Conservation (phyloP, 352 stramenopile species). For the Globisporangium iwayamae region DNA sequence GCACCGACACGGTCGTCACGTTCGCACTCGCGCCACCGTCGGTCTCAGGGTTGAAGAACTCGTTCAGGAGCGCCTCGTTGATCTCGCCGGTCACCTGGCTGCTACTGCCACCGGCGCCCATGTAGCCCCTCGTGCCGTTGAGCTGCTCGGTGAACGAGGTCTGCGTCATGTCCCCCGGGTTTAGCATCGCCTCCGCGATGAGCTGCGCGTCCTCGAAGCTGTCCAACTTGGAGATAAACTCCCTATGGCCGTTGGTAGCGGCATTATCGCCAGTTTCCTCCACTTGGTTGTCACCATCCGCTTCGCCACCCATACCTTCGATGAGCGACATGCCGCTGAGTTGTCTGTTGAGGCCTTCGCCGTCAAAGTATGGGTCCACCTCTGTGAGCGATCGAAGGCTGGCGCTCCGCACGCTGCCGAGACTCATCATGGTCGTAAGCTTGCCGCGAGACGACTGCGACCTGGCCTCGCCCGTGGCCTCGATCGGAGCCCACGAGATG, state of each 20-base stretch:
- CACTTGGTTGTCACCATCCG: conserved; percentile 6
- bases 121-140: conserved; percentile 28
- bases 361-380: conserved; percentile 50
- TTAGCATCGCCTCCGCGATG: conserved; percentile 29
- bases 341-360: conserved; percentile 39
- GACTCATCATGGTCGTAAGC: conserved; percentile 51
- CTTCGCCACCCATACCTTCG: conserved; percentile 12
- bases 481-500: conserved; percentile 15
- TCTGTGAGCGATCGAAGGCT: conserved; percentile 52
- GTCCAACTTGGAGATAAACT: conserved; percentile 23
- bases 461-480: conserved; percentile 16
- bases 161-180: conserved; percentile 32
- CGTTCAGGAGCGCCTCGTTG: conserved; percentile 28
- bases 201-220: conserved; percentile 27
- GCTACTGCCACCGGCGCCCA: conserved; percentile 14
- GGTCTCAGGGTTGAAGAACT: conserved; percentile 36
- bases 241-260: conserved; percentile 6
- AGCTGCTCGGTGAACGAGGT: conserved; percentile 30
- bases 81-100: conserved; percentile 17
- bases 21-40: conserved; percentile 8
- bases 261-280: not conserved
- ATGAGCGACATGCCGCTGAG: conserved; percentile 50
- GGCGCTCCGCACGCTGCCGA: conserved; percentile 45
- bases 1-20: conserved; percentile 41
- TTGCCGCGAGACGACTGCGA: conserved; percentile 20